Base-by-base conservation (phyloP, 495 filamentous ascomycete species). In the Penicillium alfredii region DNA sequence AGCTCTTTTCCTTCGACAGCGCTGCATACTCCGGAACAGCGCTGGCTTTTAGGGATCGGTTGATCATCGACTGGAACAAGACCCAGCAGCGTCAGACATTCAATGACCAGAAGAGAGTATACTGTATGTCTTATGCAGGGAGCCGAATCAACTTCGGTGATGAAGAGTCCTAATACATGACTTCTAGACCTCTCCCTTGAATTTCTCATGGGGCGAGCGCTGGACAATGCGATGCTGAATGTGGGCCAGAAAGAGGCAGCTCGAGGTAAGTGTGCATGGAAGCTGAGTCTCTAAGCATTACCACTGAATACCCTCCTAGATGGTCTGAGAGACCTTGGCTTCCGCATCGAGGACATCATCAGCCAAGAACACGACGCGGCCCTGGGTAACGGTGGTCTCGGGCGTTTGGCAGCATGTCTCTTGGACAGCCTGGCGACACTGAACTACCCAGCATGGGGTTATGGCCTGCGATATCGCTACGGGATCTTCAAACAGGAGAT, bases 401-500 rank as follows among this genome's bases (percentile, higher is more conserved):
- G 92, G 19, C 86, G 92, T 49, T 74, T 98, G 31, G 92, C 92
- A 9, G 92, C 92, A 15, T 98, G 92, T 63, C 93, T 98, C 66
- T 74, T 98, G 38, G 92, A 98, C 68, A 94, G 88, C 41, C 71
- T 98, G 53, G 92, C 92, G 15, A 89, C 88, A 5, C 66, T 98
- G 42, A 90, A 97, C 66, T 95, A 83, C 52, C 85, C 92, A 10
- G 92, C 90, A 9, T 98, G 92, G 92, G 92, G 92, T 24, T 98
- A 98, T 49, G 92, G 88, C 11, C 63, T 98, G 47, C 78, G 92
- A 39, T 98, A 98, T 62, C 73, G 87, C 49, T 98, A 98, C 60
- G 92, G 92, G 47, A 98, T 98, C 55, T 98, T 98, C 78, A 95
- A 96, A 69, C 92, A 98, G 67, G 90, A 98, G 69, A 95, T 98